phyloP scores from a whole-genome alignment of 257 asterid species.

The Lycium ferocissimum region DNA sequence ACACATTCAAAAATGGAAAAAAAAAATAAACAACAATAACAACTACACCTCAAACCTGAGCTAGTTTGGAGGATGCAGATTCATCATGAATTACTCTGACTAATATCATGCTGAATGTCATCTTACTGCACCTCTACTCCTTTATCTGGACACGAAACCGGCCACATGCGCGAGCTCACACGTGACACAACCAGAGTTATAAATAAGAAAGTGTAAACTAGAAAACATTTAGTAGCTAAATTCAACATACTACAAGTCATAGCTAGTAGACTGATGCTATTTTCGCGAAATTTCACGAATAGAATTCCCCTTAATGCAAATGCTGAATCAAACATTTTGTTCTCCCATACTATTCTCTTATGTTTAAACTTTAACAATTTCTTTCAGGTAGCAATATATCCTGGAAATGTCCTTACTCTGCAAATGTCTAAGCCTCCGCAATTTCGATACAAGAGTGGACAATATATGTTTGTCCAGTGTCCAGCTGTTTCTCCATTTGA shows the following conservation, averaged over 20 bases:
- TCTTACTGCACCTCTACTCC: background rate
- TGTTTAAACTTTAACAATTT: background rate
- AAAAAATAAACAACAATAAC: background rate
- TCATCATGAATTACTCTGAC: constrained; percentile 14
- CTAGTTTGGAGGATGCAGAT: background rate
- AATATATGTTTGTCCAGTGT: constrained; percentile 95
- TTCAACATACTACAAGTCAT: background rate
- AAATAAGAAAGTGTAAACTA: background rate
- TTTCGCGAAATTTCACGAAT: background rate
- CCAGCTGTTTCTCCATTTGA: constrained; percentile 97
- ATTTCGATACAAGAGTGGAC: constrained; percentile 85
- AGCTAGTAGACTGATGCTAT: background rate
- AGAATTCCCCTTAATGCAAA: background rate
- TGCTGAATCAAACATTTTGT: constrained; percentile 7
- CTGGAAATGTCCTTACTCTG: constrained; percentile 84
- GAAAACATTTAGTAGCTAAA: background rate
- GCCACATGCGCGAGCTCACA: background rate
- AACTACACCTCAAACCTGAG: background rate
- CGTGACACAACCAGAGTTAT: background rate
- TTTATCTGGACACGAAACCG: background rate
- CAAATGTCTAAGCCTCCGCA: constrained; percentile 97
- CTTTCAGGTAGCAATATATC: constrained; percentile 87
- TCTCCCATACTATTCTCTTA: background rate
- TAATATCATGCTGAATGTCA: background rate
- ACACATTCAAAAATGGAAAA: background rate